Evolutionary conservation across 2,329 filamentous ascomycete species (phyloP), one percentile per base, ranked within the genome.

Genomic region (Aureobasidium uvarum): DNA sequence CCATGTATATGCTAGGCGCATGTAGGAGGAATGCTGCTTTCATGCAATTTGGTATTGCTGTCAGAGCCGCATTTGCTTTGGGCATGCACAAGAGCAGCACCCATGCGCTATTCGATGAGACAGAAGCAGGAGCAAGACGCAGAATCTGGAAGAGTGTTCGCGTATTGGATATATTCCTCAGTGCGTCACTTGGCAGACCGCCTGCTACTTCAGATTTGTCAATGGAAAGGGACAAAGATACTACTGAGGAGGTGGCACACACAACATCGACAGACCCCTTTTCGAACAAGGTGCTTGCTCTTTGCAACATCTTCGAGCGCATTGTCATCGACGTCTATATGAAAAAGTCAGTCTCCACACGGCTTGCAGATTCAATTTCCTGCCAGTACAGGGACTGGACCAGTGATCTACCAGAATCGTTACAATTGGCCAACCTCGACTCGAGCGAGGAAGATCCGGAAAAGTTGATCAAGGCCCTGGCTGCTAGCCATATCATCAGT

Each of bases 81-180:
- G 82, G 82, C 1, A 74, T 84, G 25, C 82, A 84, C 68, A 74
- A 56, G 23, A 51, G 45, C 18, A 66, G 59, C 25, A 66, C 65
- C 1, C 58, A 66, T n/a, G 52, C 59, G 2, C 33, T 66, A 0
- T 66, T 66, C 11, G 56, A 62, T 2, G 65, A 64, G n/a, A 59
- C 33, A 2, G 65, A 66, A 28, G 43, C 56, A 13, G 33, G 41
- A 5, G 51, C 50, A 13, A 66, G 65, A 43, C 58, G 83, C 67
- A 77, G 81, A 3, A 80, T 83, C 23, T 84, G 81, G 81, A 83
- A 81, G 70, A 83, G 81, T 68, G 72, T 84, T 5, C 78, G 81
- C 2, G 79, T 83, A 62, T 77, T 83, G 58, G 82, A 84, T 66
- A 73, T 83, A 62, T 81, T 82, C 43, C 79, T 84, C 66, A 83